Conservation (phyloP, 208 protist species). For the Phytomonas sp. region DNA sequence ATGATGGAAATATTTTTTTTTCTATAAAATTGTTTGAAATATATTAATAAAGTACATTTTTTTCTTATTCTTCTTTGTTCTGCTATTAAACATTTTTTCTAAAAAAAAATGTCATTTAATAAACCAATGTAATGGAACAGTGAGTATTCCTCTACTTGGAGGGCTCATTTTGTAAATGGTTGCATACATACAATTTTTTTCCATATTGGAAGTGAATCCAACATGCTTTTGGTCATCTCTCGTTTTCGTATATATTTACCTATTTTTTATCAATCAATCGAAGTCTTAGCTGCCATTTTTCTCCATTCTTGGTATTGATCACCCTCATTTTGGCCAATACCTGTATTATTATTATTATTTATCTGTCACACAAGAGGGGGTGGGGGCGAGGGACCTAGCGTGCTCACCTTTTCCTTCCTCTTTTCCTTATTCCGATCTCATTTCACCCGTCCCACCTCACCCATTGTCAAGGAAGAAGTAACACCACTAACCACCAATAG, state of each 20-base stretch:
- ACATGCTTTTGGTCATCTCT: background rate
- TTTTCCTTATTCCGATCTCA: too few relatives aligned
- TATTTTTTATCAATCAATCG: background rate
- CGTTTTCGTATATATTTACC: constrained; percentile 1
- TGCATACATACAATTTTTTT: background rate
- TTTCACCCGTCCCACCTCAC: too few relatives aligned
- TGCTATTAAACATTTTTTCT: background rate
- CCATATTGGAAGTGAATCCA: background rate
- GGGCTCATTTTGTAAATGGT: background rate
- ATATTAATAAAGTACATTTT: background rate
- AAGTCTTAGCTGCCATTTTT: background rate
- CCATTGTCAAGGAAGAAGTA: too few relatives aligned
- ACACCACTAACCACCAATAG: too few relatives aligned
- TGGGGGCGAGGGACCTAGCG: too few relatives aligned
- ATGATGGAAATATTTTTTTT: background rate
- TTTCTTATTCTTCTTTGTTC: background rate
- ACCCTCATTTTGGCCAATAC: background rate
- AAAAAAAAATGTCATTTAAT: too few relatives aligned
- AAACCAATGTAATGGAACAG: background rate
- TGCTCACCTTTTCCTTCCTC: too few relatives aligned
- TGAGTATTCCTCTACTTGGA: background rate
- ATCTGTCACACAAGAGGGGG: too few relatives aligned
- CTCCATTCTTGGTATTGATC: background rate
- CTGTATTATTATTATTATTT: background rate
- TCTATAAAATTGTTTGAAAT: background rate